Evolutionary conservation across 345 rosid species (phyloP).

Genomic region (Microthlaspi erraticum): DNA sequence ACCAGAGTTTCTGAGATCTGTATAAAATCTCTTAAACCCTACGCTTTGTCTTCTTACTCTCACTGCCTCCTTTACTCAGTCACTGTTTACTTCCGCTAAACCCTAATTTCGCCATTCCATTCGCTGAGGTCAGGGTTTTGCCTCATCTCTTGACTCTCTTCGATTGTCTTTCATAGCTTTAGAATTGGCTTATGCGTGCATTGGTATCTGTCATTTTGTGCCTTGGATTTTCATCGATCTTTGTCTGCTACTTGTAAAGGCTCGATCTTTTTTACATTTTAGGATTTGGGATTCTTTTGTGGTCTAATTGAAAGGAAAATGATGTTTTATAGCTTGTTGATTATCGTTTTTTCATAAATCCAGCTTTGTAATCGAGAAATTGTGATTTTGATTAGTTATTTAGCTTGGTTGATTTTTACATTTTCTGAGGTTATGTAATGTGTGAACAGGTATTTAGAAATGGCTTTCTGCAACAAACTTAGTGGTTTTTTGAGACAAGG

Average conservation of each 20-base stretch:
- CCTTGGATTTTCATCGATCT: neutral
- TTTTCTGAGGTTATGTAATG: neutral
- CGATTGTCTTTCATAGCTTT: neutral
- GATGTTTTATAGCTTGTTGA: neutral
- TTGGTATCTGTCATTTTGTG: slow-evolving; percentile 1
- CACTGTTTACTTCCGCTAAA: slow-evolving; percentile 17
- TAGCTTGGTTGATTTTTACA: neutral
- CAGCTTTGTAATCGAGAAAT: neutral
- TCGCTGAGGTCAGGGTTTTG: slow-evolving; percentile 23
- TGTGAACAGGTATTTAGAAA: slow-evolving; percentile 27
- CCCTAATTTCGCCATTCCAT: slow-evolving; percentile 23
- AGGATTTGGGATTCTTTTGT: slow-evolving; percentile 1
- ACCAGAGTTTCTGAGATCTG: neutral
- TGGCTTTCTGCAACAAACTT: slow-evolving; percentile 70
- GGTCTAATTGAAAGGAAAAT: slow-evolving; percentile 2
- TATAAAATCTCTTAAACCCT: slow-evolving; percentile 42
- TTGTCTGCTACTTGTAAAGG: neutral
- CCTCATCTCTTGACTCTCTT: slow-evolving; percentile 2
- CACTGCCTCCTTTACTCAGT: slow-evolving; percentile 22
- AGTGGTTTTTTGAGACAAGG: slow-evolving; percentile 60
- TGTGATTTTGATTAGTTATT: neutral
- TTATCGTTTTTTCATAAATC: neutral
- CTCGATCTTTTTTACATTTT: neutral
- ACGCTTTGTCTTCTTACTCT: slow-evolving; percentile 2
- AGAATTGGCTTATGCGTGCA: neutral